A percentile compares a stretch with the other conserved stretches of the same genome.
phyloP scores from a whole-genome alignment of 306 rosid species.

The Quercus mongolica region DNA sequence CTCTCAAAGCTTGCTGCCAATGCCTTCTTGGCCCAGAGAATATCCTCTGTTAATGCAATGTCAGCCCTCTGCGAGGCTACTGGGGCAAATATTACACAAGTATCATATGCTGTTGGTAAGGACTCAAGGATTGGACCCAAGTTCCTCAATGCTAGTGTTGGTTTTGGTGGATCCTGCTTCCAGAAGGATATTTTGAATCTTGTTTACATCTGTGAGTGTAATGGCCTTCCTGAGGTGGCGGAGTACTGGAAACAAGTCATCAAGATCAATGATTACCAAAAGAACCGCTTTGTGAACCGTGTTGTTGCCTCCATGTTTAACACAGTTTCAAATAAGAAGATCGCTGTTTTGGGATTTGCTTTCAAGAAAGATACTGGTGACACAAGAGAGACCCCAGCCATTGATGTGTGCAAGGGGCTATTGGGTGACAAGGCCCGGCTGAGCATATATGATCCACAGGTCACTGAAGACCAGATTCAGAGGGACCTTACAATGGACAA shows the following conservation, averaged over 20 bases:
- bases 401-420: conserved; percentile 89
- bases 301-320: conserved; percentile 90
- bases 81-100: conserved; percentile 76
- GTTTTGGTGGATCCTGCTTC: conserved; percentile 98
- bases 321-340: conserved; percentile 79
- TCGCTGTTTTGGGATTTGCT: conserved; percentile 86
- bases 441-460: conserved; percentile 86
- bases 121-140: conserved; percentile 91
- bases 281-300: conserved; percentile 87
- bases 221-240: conserved; percentile 95
- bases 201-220: conserved; percentile 90
- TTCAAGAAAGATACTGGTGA: conserved; percentile 96
- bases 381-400: conserved; percentile 90
- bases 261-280: conserved; percentile 93
- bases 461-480: conserved; percentile 83
- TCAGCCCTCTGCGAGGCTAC: conserved; percentile 99
- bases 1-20: conserved; percentile 95
- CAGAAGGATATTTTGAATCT: conserved; percentile 91
- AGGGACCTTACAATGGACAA: conserved; percentile 79
- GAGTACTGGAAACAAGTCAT: conserved; percentile 99
- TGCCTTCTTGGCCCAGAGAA: conserved; percentile 95
- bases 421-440: conserved; percentile 74
- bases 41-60: conserved; percentile 92
- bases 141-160: conserved; percentile 88
- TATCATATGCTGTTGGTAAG: conserved; percentile 81